These are phyloP conservation scores for Talaromyces albobiverticillius DNA, from an alignment of 2,329 filamentous ascomycete species.

Conservation along the genomic window DNA sequence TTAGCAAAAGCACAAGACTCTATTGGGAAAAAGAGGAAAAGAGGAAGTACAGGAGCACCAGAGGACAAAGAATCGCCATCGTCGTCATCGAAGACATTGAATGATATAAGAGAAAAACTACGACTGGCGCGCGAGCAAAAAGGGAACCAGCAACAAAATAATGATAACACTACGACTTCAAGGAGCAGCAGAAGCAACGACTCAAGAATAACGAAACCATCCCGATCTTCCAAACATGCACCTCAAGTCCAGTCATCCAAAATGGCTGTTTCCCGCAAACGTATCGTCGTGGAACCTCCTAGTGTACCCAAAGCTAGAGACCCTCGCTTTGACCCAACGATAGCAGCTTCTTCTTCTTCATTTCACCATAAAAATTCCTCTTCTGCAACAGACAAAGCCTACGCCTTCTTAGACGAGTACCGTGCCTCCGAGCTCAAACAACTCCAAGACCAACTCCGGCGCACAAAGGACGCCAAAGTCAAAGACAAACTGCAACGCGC, in stretches of 20 bases:
- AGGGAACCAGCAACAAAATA: constrained; percentile 7
- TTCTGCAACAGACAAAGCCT: constrained; percentile 65
- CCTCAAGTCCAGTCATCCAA: constrained; percentile 80
- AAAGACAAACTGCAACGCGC: constrained; percentile 70
- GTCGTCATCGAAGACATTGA: constrained; percentile 28
- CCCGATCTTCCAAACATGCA: constrained; percentile 77
- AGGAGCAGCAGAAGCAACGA: constrained; percentile 21
- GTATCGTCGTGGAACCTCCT: constrained; percentile 63
- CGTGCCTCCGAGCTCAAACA: constrained; percentile 76
- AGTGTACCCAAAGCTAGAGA: constrained; percentile 67
- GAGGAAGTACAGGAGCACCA: constrained; percentile 16
- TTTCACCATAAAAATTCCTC: constrained; percentile 24
- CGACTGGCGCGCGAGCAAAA: constrained; percentile 44
- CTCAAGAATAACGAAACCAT: constrained; percentile 30
- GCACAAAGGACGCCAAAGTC: constrained; percentile 61
- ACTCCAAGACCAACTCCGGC: constrained; percentile 65
- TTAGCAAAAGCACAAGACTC: constrained; percentile 77
- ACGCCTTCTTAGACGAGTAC: constrained; percentile 86
- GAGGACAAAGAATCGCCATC: constrained; percentile 17
- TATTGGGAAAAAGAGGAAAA: constrained; percentile 32
- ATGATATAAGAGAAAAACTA: constrained; percentile 39
- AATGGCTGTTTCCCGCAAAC: constrained; percentile 75
- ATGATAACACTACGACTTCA: background rate
- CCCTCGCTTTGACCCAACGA: constrained; percentile 77
- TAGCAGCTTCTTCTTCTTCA: constrained; percentile 30